Base-by-base conservation (phyloP, 768 basidiomycete species). In the Tylopilus felleus region DNA sequence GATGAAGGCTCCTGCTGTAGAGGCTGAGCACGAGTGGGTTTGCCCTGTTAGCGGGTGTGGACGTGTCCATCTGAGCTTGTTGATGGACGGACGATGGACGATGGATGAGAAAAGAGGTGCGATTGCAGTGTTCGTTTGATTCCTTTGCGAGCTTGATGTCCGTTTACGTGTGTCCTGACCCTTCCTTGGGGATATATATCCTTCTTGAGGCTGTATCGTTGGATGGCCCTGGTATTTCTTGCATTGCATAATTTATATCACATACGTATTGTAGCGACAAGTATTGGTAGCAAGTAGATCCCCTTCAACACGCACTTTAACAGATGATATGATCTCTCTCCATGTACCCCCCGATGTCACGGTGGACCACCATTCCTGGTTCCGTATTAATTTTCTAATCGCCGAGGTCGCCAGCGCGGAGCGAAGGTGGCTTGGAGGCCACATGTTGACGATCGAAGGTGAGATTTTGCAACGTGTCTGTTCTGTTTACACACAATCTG, bases 41-140 rank as follows among this genome's bases (percentile, higher is more conserved):
- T 90, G 88, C 62, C 88, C 88, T 0, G 84, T 89, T 2, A 59
- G 73, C 3, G 76, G 75, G 2, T 90, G 88, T 62, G 77, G 71
- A 10, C 67, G 66, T 14, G 59, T 73, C 33, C 86, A 88, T 65
- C 69, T 73, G 12, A 88, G 85, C 57, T 75, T 85, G 31, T 75
- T 79, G 55, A 61, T 85, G 12, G 76, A 75, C 39, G 85, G 83
- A 3, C 73, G 71, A 52, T 90, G 87, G 86, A 74, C 70, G 35
- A 80, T 78, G 63, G 84, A 86, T 58, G 76, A 75, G 47, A 74
- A 74, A 39, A 62, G 66, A 47, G 75, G 75, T 22, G 71, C 70
- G 12, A 65, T 77, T 49, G 63, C 69, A 21, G 58, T 78, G 45
- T 78, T 71, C 47, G 74, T 74, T 29, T 77, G 64, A 76, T 33